phyloP scores from a whole-genome alignment of 2,329 filamentous ascomycete species.

The Juglanconis juglandina region DNA sequence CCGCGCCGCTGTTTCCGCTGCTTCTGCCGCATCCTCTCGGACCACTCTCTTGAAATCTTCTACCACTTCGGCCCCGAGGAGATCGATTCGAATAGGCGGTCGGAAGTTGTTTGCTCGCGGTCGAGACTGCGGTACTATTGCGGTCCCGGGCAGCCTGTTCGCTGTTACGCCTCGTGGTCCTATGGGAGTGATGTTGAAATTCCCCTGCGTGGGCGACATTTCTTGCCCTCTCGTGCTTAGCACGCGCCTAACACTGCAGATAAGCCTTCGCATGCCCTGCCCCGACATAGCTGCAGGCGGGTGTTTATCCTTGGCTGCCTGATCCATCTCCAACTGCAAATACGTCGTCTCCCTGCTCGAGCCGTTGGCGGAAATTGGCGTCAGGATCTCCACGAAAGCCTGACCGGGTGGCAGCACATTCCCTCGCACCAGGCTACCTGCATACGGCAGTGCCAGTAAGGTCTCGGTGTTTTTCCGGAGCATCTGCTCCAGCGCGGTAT shows the following conservation, averaged over 20 bases:
- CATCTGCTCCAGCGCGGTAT: slow-evolving; percentile 41
- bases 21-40: slow-evolving; percentile 57
- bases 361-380: slow-evolving; percentile 45
- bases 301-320: slow-evolving; percentile 41
- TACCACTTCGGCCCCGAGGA: slow-evolving; percentile 73
- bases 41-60: slow-evolving; percentile 78
- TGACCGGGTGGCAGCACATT: slow-evolving; percentile 79
- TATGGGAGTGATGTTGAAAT: slow-evolving; percentile 46
- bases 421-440: slow-evolving; percentile 82
- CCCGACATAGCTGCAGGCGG: slow-evolving; percentile 58
- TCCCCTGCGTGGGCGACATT: slow-evolving; percentile 42
- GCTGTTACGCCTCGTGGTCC: slow-evolving; percentile 52
- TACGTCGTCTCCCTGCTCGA: slow-evolving; percentile 52
- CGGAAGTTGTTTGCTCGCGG: slow-evolving; percentile 41
- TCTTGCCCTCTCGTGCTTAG: slow-evolving; percentile 60
- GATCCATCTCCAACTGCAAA: slow-evolving; percentile 39
- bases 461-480: slow-evolving; percentile 54
- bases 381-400: slow-evolving; percentile 69
- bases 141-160: slow-evolving; percentile 57
- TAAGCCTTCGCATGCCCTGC: slow-evolving; percentile 78
- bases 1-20: slow-evolving; percentile 28
- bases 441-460: slow-evolving; percentile 63
- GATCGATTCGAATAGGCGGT: slow-evolving; percentile 68
- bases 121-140: slow-evolving; percentile 55
- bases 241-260: slow-evolving; percentile 81